Evolutionary conservation across 2,329 filamentous ascomycete genomes (phyloP), one percentile per base, ranked within the genome.

Genomic region (Phaeophleospora eucalypticola): DNA sequence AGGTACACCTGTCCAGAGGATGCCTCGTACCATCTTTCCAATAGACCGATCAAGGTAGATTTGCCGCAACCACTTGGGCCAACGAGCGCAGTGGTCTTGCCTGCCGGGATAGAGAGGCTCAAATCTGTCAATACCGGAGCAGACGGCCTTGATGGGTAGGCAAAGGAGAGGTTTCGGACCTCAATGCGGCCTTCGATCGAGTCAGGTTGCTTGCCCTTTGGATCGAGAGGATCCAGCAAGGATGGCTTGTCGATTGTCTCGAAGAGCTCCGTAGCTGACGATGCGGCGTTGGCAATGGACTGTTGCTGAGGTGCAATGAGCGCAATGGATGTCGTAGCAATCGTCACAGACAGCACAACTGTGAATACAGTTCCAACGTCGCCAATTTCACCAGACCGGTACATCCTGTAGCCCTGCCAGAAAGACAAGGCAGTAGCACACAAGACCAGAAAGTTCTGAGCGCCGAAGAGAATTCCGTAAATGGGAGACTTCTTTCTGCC

Each of bases 131-230:
- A 56, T 0, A 73, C 68, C 20, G 53, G 56, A 4, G 64, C 61
- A 46, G 51, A 62, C 53, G 68, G 48, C 54, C 69, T 61, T 4
- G 70, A 0, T 14, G 86, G 86, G 58, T 90, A 90, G 2, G 84
- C 79, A 58, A 90, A 89, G n/a, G 75, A 78, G 9, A 90, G 78
- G 35, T 80, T 72, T 9, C 79, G 68, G 20, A 90, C 79, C 4
- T 76, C 67, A 40, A 87, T 83, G 42, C 84, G 76, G 7, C 66
- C 65, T 8, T 35, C 38, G 20, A 59, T 63, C 4, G 38, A 21
- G 9, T 24, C 29, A 2, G 61, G 63, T 21, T 52, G 42, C 21
- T 47, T 48, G 15, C 65, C 62, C 12, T 44, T 45, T 10, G 53
- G 18, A 20, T 56, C 43, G 2, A 70, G 54, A 0, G 71, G 65